Evolutionary conservation across 106 monocot genomes (phyloP).

Genomic region (Chionographis japonica): DNA sequence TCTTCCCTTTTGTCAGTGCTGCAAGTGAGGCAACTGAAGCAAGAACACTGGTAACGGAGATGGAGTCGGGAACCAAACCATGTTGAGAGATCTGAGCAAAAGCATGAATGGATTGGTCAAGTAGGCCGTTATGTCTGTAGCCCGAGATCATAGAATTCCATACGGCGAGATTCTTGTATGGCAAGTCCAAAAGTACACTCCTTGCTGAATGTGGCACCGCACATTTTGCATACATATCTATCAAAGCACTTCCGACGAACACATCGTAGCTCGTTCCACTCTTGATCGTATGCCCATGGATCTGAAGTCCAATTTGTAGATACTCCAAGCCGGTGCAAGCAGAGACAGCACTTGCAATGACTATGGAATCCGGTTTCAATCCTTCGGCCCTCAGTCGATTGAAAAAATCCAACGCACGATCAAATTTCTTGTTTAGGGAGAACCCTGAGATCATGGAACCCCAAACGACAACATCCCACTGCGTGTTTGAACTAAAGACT

Average conservation of each 20-base stretch:
- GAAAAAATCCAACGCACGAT: constrained; percentile 21
- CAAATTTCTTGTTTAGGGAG: constrained; percentile 22
- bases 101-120: constrained; percentile 15
- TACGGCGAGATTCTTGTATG: constrained; percentile 29
- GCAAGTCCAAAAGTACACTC: constrained; percentile 10
- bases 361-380: constrained; percentile 20
- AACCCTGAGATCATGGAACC: constrained; percentile 44
- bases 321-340: constrained; percentile 16
- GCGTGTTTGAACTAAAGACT: constrained; percentile 24
- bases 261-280: constrained; percentile 16
- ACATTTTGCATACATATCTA: constrained; percentile 44
- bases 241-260: constrained; percentile 33
- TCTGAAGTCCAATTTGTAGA: constrained; percentile 19
- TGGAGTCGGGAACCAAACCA: constrained; percentile 36
- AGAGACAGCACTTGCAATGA: constrained; percentile 20
- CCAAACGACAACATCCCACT: constrained; percentile 31
- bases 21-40: constrained; percentile 26
- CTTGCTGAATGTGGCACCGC: constrained; percentile 17
- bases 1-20: constrained; percentile 36
- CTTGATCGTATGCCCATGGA: constrained; percentile 36
- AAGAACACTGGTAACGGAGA: constrained; percentile 44
- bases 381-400: constrained; percentile 21
- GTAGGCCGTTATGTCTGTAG: constrained; percentile 22
- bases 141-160: constrained; percentile 52
- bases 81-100: constrained; percentile 22